Evolutionary conservation across 2,329 filamentous ascomycete genomes (phyloP), one percentile per base, ranked within the genome.

Genomic region (Fusarium burgessii): DNA sequence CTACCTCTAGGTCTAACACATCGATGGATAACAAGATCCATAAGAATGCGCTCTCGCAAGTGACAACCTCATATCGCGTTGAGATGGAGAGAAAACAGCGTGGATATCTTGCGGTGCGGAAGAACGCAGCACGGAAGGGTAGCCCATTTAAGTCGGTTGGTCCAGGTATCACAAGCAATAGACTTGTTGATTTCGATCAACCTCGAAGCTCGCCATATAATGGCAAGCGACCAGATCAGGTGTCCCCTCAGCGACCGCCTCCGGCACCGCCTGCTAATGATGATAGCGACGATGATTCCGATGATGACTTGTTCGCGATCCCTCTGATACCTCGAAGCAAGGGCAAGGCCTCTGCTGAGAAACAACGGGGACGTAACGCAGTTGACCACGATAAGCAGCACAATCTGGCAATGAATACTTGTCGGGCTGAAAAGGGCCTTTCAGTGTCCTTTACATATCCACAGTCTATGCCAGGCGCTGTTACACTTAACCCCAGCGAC

Each of bases 171-270:
- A 87, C 89, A 29, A 91, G 85, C 80, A 33, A 33, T 4, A 91
- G 83, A 80, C 91, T 84, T 81, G 91, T 86, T 78, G 93, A 99
- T 81, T 99, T 99, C 81, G 95, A 98, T 78, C 89, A 92, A 71
- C 93, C 92, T 15, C 90, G 95, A 68, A 84, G 87, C 60, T 97
- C 95, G 20, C 95, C 94, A 0, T 98, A 94, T 74, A 94, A 97
- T 72, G 92, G 95, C 73, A 94, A 93, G 82, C 91, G 90, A 74
- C 82, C 85, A 25, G 92, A 94, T 35, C 85, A 83, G 56, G 86
- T 97, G 49, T 90, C 96, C 60, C 96, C 96, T 7, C 90, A 94
- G 72, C 89, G 96, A 71, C 92, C 91, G 76, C 92, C 96, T 11
- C 96, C 96, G 1, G 92, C 80, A 69, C 75, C 68, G 18, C 60